Conservation (phyloP, 148 eudicot genomes). For the Arctostaphylos glauca region DNA sequence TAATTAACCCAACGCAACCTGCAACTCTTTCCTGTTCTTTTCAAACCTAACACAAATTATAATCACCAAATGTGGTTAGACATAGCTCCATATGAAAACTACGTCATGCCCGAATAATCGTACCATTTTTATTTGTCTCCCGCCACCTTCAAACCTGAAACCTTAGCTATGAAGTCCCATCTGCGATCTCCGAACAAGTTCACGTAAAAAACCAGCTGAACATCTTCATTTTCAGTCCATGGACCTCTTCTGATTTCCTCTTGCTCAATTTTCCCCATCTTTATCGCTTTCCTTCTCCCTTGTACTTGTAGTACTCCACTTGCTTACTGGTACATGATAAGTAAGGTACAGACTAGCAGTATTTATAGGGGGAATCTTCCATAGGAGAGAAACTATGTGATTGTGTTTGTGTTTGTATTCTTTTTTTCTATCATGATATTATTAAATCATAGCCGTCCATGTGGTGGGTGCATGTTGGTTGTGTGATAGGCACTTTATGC, state of each 20-base stretch:
- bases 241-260: constrained; percentile 81
- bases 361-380: constrained; percentile 30
- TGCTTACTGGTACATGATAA: constrained; percentile 17
- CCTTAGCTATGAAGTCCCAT: constrained; percentile 99
- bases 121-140: constrained; percentile 82
- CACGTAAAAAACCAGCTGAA: constrained; percentile 76
- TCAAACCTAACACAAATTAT: constrained; percentile 53
- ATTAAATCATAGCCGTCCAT: constrained; percentile 58
- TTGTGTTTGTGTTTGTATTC: constrained; percentile 21
- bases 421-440: constrained; percentile 26
- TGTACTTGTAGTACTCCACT: not conserved
- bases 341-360: constrained; percentile 12
- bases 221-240: constrained; percentile 95
- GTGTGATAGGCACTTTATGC: constrained; percentile 43
- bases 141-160: constrained; percentile 99
- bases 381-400: constrained; percentile 29
- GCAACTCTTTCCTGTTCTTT: constrained; percentile 97
- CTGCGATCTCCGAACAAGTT: constrained; percentile 91
- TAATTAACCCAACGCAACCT: constrained; percentile 96
- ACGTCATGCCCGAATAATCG: constrained; percentile 49
- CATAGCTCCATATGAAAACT: constrained; percentile 25
- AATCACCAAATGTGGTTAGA: constrained; percentile 6
- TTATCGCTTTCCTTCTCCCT: constrained; percentile 18
- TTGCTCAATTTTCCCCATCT: constrained; percentile 34
- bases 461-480: constrained; percentile 35